A percentile compares a stretch with the other conserved stretches of the same genome.
These are phyloP conservation scores for Phytophthora nicotianae DNA, from an alignment of 352 stramenopile genomes.

Conservation along the genomic window DNA sequence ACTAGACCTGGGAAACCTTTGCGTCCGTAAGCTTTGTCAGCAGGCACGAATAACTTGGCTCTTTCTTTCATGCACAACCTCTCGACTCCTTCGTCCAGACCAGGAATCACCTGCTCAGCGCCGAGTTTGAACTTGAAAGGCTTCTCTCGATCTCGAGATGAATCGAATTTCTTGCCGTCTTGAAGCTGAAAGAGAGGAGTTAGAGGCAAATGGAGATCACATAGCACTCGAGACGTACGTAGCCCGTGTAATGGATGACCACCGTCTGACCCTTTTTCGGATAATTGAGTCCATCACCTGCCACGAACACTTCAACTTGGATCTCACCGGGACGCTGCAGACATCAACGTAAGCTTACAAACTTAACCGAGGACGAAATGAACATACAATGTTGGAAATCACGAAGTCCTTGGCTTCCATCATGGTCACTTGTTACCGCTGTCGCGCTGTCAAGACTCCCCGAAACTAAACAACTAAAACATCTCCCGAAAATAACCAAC, in stretches of 20 bases:
- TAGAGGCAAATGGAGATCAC: neutral
- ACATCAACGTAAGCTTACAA: conserved; percentile 5
- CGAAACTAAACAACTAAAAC: conserved; percentile 19
- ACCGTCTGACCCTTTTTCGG: conserved; percentile 88
- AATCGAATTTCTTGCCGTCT: conserved; percentile 81
- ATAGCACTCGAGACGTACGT: conserved; percentile 43
- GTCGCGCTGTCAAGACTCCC: too few relatives aligned
- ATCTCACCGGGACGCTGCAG: conserved; percentile 70
- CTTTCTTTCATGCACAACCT: conserved; percentile 86
- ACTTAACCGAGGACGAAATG: neutral
- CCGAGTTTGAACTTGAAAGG: conserved; percentile 92
- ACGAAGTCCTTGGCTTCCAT: conserved; percentile 71
- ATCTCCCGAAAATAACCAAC: too few relatives aligned
- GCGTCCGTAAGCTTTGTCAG: conserved; percentile 85
- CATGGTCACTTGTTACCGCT: conserved; percentile 15
- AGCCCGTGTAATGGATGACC: conserved; percentile 89
- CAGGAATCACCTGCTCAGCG: conserved; percentile 88
- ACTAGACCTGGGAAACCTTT: conserved; percentile 88
- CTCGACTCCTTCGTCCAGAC: conserved; percentile 84
- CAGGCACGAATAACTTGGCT: conserved; percentile 87
- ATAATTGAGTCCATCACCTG: conserved; percentile 91
- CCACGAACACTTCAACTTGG: conserved; percentile 89
- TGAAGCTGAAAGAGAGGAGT: conserved; percentile 48
- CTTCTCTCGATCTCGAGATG: conserved; percentile 77
- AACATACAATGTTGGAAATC: conserved; percentile 53